These are phyloP conservation scores for Aspergillus pseudoviridinutans DNA, from an alignment of 2,329 filamentous ascomycete genomes.

Conservation along the genomic window DNA sequence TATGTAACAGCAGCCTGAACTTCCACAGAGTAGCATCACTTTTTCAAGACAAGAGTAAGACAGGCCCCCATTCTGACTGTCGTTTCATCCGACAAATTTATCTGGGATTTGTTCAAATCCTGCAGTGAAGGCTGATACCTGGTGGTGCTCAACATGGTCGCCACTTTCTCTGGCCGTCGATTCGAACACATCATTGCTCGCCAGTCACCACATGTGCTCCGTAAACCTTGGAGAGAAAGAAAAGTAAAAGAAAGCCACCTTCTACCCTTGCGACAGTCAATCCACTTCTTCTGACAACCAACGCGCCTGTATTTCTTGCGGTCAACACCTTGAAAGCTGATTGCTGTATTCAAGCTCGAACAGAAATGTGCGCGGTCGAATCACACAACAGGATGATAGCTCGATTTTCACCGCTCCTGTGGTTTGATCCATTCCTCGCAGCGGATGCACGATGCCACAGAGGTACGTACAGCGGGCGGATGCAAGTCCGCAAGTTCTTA, in stretches of 20 bases:
- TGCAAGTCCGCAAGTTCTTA: constrained; percentile 5
- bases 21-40: neutral
- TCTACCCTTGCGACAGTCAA: neutral
- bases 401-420: constrained; percentile 6
- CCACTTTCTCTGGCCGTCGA: neutral
- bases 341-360: neutral
- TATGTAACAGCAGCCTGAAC: neutral
- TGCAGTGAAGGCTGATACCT: no score
- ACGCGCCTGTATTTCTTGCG: neutral
- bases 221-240: no score
- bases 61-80: neutral
- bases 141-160: neutral
- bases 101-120: neutral
- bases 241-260: neutral
- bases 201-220: neutral
- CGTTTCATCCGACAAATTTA: neutral
- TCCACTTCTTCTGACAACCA: neutral
- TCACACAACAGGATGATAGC: neutral
- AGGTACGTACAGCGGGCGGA: constrained; percentile 7
- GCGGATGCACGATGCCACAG: neutral
- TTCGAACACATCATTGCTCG: neutral
- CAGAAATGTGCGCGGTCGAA: neutral
- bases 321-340: neutral
- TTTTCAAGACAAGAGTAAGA: neutral
- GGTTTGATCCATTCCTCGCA: constrained; percentile 11